Conservation (phyloP, 1,139 yeast genomes). For the Yamadazyma diospyri region DNA sequence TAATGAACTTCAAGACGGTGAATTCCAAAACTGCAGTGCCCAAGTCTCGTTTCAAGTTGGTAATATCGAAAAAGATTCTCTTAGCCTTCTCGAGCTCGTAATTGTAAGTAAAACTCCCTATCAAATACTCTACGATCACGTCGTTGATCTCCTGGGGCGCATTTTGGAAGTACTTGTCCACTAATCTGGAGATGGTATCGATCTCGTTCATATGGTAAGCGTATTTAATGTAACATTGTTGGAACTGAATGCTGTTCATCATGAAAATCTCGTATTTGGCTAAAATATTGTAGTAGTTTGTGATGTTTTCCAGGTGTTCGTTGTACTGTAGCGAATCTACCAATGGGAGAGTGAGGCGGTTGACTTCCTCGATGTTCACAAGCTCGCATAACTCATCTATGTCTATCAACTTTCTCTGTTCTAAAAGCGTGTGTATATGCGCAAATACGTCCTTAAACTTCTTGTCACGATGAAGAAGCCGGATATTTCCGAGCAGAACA, state of each 20-base stretch:
- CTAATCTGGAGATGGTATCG: slow-evolving; percentile 4
- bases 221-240: slow-evolving; percentile 9
- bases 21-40: slow-evolving; percentile 26
- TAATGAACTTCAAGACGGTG: slow-evolving; percentile 20
- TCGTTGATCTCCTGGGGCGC: slow-evolving; percentile 16
- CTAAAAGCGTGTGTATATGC: not conserved
- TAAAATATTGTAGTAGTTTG: not conserved
- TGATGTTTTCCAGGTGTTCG: not conserved
- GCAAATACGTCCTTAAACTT: not conserved
- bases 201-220: slow-evolving; percentile 12
- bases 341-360: slow-evolving; percentile 2
- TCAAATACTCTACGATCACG: slow-evolving; percentile 25
- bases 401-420: not conserved
- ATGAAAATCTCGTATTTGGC: slow-evolving; percentile 5
- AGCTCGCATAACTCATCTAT: slow-evolving; percentile 1
- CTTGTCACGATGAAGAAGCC: not conserved
- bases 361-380: not conserved
- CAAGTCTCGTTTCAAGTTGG: slow-evolving; percentile 15
- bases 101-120: slow-evolving; percentile 25
- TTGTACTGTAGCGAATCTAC: not conserved
- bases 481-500: not conserved
- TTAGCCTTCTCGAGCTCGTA: slow-evolving; percentile 34
- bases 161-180: slow-evolving; percentile 9
- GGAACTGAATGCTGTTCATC: slow-evolving; percentile 7
- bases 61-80: slow-evolving; percentile 16